Conservation (phyloP, 2,329 filamentous ascomycete genomes). For the Monilinia vaccinii-corymbosi region DNA sequence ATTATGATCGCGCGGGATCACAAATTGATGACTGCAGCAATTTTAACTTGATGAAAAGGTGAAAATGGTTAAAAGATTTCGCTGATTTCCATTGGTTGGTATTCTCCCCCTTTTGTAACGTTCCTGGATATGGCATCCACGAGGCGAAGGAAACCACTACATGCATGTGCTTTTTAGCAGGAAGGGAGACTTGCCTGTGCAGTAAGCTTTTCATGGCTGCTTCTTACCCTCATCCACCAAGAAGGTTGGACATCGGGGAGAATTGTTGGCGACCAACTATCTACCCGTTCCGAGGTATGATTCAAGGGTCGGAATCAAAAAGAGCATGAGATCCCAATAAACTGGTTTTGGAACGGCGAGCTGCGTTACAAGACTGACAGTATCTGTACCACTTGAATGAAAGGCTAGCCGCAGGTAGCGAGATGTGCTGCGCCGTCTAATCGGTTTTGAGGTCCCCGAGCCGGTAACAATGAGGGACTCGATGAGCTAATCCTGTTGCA, state of each 20-base stretch:
- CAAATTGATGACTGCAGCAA: neutral
- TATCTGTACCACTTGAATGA: conserved; percentile 2
- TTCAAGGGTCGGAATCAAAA: neutral
- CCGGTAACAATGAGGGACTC: conserved; percentile 9
- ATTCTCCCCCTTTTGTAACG: neutral
- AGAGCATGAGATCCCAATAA: conserved; percentile 8
- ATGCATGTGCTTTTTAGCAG: neutral
- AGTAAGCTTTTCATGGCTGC: neutral
- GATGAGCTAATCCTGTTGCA: conserved; percentile 7
- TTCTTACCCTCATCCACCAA: neutral
- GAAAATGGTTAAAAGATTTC: neutral
- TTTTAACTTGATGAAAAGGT: neutral
- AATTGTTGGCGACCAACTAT: neutral
- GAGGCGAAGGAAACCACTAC: neutral
- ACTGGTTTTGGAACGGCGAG: conserved; percentile 10
- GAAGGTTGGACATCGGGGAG: neutral
- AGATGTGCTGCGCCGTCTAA: conserved; percentile 13
- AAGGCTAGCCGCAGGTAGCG: conserved; percentile 7
- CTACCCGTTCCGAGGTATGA: conserved; percentile 3
- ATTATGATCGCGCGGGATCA: neutral
- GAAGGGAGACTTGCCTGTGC: neutral
- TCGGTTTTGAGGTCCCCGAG: conserved; percentile 11
- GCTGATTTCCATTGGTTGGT: neutral
- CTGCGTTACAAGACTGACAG: conserved; percentile 7
- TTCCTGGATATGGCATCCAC: neutral